A percentile compares a stretch with the other conserved stretches of the same genome.
Conservation (phyloP, 2,329 filamentous ascomycete genomes). For the Colletotrichum magnum region DNA sequence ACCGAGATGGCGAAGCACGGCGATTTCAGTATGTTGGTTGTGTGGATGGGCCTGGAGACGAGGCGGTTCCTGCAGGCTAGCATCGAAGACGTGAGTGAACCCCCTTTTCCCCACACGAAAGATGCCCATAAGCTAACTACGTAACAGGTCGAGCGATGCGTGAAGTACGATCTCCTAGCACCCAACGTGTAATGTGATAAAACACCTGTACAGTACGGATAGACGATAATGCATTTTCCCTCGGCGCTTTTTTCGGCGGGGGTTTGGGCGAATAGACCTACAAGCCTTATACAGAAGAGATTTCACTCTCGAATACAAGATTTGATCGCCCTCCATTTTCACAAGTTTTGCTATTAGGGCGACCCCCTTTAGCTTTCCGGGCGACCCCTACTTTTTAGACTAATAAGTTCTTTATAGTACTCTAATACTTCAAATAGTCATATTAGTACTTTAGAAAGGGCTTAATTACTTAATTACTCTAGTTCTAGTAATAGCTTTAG, state of each 20-base stretch:
- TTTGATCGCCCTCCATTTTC: neutral
- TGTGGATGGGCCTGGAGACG: slow-evolving; percentile 93
- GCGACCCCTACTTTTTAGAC: too few relatives aligned
- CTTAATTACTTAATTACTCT: too few relatives aligned
- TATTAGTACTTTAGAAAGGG: too few relatives aligned
- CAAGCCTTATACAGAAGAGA: slow-evolving; percentile 24
- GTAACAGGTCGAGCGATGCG: slow-evolving; percentile 82
- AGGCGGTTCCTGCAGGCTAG: slow-evolving; percentile 91
- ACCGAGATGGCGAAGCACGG: slow-evolving; percentile 78
- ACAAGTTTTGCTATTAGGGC: too few relatives aligned
- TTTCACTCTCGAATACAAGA: slow-evolving; percentile 16
- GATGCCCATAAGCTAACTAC: neutral
- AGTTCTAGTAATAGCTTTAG: too few relatives aligned
- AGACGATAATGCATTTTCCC: slow-evolving; percentile 28
- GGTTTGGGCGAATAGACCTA: slow-evolving; percentile 31
- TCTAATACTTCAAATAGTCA: too few relatives aligned
- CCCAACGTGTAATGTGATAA: slow-evolving; percentile 78
- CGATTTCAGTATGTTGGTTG: slow-evolving; percentile 87
- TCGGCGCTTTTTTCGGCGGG: neutral
- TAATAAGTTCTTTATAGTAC: too few relatives aligned
- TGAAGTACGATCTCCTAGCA: slow-evolving; percentile 90
- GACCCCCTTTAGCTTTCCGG: too few relatives aligned
- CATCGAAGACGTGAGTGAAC: slow-evolving; percentile 81
- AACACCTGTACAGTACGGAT: slow-evolving; percentile 33
- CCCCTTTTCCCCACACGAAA: neutral